Conservation (phyloP, 495 filamentous ascomycete species). For the Lophiostoma macrostomum region DNA sequence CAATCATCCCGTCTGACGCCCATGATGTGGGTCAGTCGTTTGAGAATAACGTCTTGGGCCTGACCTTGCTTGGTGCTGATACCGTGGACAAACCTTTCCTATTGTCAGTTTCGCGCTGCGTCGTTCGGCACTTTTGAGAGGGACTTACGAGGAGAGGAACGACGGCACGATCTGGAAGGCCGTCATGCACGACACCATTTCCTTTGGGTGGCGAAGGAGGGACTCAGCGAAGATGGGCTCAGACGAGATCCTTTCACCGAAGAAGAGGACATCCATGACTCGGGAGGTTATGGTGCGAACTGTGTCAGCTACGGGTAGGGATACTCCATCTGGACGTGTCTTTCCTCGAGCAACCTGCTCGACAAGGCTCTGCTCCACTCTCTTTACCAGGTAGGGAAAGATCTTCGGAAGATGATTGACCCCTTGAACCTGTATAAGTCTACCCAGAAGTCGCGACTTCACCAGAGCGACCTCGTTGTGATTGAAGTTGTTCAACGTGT, state of each 20-base stretch:
- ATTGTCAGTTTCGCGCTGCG: too few species aligned
- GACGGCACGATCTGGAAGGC: constrained; percentile 1
- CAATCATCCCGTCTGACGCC: background rate
- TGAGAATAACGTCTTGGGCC: background rate
- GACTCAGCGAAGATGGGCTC: background rate
- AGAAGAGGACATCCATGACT: constrained; percentile 1
- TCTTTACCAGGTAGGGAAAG: background rate
- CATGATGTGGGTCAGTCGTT: background rate
- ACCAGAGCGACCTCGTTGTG: background rate
- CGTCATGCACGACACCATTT: constrained; percentile 5
- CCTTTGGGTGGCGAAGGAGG: constrained; percentile 1
- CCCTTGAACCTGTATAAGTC: constrained; percentile 2
- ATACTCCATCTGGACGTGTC: background rate
- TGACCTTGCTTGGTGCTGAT: background rate
- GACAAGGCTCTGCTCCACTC: background rate
- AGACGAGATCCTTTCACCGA: background rate
- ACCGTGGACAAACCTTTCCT: background rate
- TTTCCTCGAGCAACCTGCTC: background rate
- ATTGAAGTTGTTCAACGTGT: constrained; percentile 7
- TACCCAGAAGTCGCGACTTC: background rate
- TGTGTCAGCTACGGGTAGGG: background rate
- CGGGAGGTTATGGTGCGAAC: background rate
- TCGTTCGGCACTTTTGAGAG: background rate
- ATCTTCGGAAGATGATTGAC: background rate
- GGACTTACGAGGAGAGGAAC: constrained; percentile 4